Percentiles rank a stretch among this genome's conserved stretches.
phyloP scores from a whole-genome alignment of 306 rosid species.

The Vigna unguiculata region DNA sequence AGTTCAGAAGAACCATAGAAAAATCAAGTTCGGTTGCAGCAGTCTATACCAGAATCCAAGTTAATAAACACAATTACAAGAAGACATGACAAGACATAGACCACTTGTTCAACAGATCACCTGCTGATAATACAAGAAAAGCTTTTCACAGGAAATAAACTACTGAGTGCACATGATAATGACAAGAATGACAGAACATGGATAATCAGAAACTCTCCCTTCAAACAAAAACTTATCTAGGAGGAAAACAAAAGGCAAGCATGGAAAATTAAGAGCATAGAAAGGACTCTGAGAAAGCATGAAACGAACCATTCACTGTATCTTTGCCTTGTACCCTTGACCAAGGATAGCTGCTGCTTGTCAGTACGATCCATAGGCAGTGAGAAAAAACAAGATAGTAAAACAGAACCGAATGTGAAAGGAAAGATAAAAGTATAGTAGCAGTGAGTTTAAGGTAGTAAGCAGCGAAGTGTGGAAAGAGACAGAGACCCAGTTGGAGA shows the following conservation, averaged over 20 bases:
- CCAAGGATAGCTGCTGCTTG: slow-evolving; percentile 73
- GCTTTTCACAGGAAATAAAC: slow-evolving; percentile 2
- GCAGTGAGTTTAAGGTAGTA: slow-evolving; percentile 59
- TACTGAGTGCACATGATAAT: slow-evolving; percentile 6
- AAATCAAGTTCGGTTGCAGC: background rate
- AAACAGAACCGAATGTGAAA: slow-evolving; percentile 56
- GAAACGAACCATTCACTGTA: slow-evolving; percentile 90
- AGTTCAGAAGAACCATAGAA: slow-evolving; percentile 34
- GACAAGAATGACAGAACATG: slow-evolving; percentile 4
- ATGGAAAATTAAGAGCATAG: slow-evolving; percentile 11
- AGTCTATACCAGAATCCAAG: slow-evolving; percentile 30
- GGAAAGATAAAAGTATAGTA: slow-evolving; percentile 49
- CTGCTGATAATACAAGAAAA: background rate
- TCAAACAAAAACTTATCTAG: slow-evolving; percentile 15
- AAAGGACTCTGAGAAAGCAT: slow-evolving; percentile 25
- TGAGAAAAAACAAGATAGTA: slow-evolving; percentile 40
- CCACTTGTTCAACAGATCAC: slow-evolving; percentile 14
- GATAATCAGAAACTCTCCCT: slow-evolving; percentile 36
- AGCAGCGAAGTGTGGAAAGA: slow-evolving; percentile 57
- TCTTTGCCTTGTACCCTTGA: slow-evolving; percentile 76
- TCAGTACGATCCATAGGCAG: slow-evolving; percentile 80
- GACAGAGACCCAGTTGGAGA: slow-evolving; percentile 63
- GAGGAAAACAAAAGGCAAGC: slow-evolving; percentile 40
- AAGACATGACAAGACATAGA: background rate
- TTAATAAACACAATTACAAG: slow-evolving; percentile 33